Evolutionary conservation across 2,329 filamentous ascomycete species (phyloP).

Genomic region (Colletotrichum chlorophyti): DNA sequence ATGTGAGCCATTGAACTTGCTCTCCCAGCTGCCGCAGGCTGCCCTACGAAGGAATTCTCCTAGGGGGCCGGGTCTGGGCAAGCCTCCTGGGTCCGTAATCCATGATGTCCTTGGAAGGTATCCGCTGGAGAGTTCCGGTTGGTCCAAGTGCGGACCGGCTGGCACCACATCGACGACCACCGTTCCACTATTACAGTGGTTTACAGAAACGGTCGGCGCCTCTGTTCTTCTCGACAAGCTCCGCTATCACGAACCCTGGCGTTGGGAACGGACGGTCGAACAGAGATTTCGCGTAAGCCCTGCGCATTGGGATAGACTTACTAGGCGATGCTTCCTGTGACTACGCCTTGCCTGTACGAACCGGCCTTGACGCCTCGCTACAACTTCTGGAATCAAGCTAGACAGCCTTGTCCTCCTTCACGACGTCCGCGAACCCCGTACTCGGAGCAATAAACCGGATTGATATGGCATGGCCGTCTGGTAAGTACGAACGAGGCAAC

Average conservation of each 20-base stretch:
- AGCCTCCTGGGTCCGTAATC: neutral
- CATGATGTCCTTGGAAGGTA: slow-evolving; percentile 3
- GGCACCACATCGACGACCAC: slow-evolving; percentile 1
- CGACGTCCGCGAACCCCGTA: slow-evolving; percentile 3
- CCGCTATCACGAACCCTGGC: slow-evolving; percentile 23
- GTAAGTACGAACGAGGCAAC: slow-evolving; percentile 16
- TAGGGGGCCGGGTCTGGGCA: slow-evolving; percentile 4
- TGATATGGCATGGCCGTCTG: slow-evolving; percentile 15
- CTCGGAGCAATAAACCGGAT: slow-evolving; percentile 6
- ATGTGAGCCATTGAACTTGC: slow-evolving; percentile 17
- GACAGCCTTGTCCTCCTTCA: slow-evolving; percentile 5
- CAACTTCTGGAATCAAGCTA: slow-evolving; percentile 7
- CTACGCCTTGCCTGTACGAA: neutral
- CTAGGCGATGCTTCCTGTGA: neutral
- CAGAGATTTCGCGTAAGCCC: slow-evolving; percentile 9
- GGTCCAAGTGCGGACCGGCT: neutral
- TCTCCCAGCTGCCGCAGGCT: neutral
- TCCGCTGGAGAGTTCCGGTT: slow-evolving; percentile 10
- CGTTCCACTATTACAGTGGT: neutral
- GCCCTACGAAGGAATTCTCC: neutral
- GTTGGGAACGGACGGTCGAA: slow-evolving; percentile 19
- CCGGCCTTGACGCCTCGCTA: slow-evolving; percentile 4
- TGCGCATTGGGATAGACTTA: neutral
- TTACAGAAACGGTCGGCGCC: neutral
- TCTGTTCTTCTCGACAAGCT: slow-evolving; percentile 10